Conservation (phyloP, 768 basidiomycete genomes). For the Russula earlei region DNA sequence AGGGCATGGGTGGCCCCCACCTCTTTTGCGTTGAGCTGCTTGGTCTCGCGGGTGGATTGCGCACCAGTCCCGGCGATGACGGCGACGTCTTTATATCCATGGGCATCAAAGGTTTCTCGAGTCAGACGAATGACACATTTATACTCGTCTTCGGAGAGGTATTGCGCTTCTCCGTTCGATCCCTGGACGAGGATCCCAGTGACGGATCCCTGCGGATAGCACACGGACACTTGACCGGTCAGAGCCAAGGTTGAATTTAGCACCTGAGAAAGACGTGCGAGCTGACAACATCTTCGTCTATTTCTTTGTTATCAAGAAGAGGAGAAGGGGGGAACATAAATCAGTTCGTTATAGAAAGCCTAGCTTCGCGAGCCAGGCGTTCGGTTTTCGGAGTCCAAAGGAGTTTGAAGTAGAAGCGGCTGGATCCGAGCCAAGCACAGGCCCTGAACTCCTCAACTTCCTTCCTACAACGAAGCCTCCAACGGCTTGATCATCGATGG, state of each 20-base stretch:
- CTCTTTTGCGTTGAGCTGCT: constrained; percentile 61
- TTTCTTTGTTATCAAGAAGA: constrained; percentile 65
- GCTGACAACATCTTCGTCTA: constrained; percentile 58
- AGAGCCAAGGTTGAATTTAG: background rate
- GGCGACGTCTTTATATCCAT: constrained; percentile 55
- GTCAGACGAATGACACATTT: constrained; percentile 53
- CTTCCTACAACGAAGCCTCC: background rate
- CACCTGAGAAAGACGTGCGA: constrained; percentile 72
- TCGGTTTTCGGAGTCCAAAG: background rate
- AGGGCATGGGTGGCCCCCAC: constrained; percentile 78
- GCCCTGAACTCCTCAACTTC: no score
- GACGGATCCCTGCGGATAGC: constrained; percentile 48
- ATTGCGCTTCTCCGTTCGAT: constrained; percentile 69
- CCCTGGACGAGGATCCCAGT: constrained; percentile 67
- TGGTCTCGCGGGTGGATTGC: constrained; percentile 69
- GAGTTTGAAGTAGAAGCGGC: no score
- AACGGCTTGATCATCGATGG: constrained; percentile 38
- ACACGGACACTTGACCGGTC: constrained; percentile 8
- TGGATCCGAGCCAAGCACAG: no score
- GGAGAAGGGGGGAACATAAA: constrained; percentile 72
- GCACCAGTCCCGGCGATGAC: constrained; percentile 82
- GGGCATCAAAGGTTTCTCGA: constrained; percentile 60
- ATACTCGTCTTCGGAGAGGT: constrained; percentile 64
- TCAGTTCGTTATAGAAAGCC: no score
- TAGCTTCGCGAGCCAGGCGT: no score